A percentile compares a stretch with the other conserved stretches of the same genome.
These are phyloP conservation scores for Rusavskia elegans DNA, from an alignment of 495 filamentous ascomycete species.

Conservation along the genomic window DNA sequence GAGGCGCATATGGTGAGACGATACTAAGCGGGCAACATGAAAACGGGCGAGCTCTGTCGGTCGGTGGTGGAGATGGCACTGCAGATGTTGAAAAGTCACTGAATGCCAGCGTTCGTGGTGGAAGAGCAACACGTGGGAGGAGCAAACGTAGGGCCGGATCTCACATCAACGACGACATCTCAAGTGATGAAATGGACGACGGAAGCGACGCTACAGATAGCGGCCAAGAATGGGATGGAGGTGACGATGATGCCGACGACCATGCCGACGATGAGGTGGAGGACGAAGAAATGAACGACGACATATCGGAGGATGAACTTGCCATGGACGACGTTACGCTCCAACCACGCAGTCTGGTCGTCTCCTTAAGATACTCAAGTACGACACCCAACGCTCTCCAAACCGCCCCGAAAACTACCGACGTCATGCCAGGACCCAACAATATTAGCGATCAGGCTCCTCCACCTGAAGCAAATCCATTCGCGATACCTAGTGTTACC, in stretches of 20 bases:
- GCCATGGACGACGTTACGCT: slow-evolving; percentile 5
- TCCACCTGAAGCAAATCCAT: slow-evolving; percentile 9
- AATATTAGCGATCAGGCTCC: neutral
- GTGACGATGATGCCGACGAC: slow-evolving; percentile 53
- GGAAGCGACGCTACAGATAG: slow-evolving; percentile 42
- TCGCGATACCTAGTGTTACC: neutral
- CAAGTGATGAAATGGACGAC: slow-evolving; percentile 45
- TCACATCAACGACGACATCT: slow-evolving; percentile 24
- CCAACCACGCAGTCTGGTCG: slow-evolving; percentile 36
- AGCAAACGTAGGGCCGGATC: neutral
- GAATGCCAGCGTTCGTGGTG: neutral
- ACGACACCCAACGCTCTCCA: neutral
- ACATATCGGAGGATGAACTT: slow-evolving; percentile 17
- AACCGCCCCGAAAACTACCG: neutral
- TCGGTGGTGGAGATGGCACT: slow-evolving; percentile 13
- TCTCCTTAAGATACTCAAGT: slow-evolving; percentile 39
- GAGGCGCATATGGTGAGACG: slow-evolving; percentile 66
- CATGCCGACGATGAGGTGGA: slow-evolving; percentile 37
- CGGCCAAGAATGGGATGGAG: slow-evolving; percentile 49
- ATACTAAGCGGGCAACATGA: slow-evolving; percentile 39
- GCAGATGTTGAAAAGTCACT: slow-evolving; percentile 6
- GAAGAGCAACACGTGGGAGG: neutral
- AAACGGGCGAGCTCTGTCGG: slow-evolving; percentile 10
- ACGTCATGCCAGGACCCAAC: neutral
- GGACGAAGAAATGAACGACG: slow-evolving; percentile 18